Evolutionary conservation across 257 asterid genomes (phyloP).

Genomic region (Nicotiana sylvestris): DNA sequence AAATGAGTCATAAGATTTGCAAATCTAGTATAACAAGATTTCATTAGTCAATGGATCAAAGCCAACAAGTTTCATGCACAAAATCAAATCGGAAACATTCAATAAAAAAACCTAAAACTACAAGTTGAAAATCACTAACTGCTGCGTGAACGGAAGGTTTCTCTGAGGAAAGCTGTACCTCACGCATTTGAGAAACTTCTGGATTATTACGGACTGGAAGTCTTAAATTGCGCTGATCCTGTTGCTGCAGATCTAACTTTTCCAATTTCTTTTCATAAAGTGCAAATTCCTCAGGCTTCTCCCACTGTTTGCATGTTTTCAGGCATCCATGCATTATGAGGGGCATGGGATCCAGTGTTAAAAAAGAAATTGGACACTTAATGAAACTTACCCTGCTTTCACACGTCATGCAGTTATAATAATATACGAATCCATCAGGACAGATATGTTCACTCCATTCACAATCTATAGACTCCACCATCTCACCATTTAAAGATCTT

Average conservation of each 20-base stretch:
- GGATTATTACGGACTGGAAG: constrained; percentile 26
- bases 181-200: constrained; percentile 30
- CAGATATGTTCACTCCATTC: constrained; percentile 95
- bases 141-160: constrained; percentile 4
- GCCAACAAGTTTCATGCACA: neutral
- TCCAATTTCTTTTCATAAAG: constrained; percentile 54
- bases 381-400: constrained; percentile 63
- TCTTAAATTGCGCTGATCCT: constrained; percentile 32
- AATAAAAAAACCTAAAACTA: neutral
- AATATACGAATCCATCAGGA: constrained; percentile 77
- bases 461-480: constrained; percentile 46
- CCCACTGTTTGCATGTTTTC: constrained; percentile 57
- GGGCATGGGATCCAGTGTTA: neutral
- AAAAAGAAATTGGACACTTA: neutral
- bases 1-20: neutral
- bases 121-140: constrained; percentile 23
- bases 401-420: constrained; percentile 72
- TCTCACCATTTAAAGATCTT: constrained; percentile 29
- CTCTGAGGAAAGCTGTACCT: constrained; percentile 7
- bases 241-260: constrained; percentile 35
- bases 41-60: neutral
- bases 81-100: neutral
- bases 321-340: constrained; percentile 12
- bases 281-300: constrained; percentile 71
- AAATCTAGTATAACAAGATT: neutral